Evolutionary conservation across 2,329 filamentous ascomycete genomes (phyloP).

Genomic region (Fonsecaea pedrosoi): DNA sequence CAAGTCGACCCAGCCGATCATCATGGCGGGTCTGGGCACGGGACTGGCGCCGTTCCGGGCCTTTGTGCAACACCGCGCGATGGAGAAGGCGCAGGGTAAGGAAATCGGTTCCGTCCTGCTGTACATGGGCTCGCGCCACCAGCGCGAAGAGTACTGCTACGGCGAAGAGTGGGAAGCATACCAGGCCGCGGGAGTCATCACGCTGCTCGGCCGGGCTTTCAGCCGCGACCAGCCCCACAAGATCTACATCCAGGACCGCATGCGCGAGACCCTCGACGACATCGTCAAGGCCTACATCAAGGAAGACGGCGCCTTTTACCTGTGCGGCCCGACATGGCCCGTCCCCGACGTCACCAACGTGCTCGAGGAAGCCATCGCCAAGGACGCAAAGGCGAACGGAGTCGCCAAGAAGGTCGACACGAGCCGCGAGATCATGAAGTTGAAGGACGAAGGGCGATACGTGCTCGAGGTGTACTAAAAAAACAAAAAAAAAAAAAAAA

Average conservation of each 20-base stretch:
- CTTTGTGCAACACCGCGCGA: conserved; percentile 96
- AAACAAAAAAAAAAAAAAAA: not conserved
- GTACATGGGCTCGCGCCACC: conserved; percentile 96
- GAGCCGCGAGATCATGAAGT: conserved; percentile 89
- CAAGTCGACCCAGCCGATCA: conserved; percentile 86
- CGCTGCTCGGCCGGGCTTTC: conserved; percentile 90
- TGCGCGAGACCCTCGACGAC: conserved; percentile 83
- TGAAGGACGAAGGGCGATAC: conserved; percentile 94
- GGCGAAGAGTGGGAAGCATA: conserved; percentile 99
- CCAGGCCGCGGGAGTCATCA: conserved; percentile 92
- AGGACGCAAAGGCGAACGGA: conserved; percentile 68
- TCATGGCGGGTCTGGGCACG: conserved; percentile 99
- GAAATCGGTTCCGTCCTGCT: conserved; percentile 90
- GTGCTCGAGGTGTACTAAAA: conserved; percentile 90
- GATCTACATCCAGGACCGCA: conserved; percentile 99
- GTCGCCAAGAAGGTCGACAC: conserved; percentile 80
- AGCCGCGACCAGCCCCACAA: conserved; percentile 96
- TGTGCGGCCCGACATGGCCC: conserved; percentile 97
- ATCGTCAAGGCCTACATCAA: conserved; percentile 86
- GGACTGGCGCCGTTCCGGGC: conserved; percentile 98
- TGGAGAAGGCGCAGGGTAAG: conserved; percentile 97
- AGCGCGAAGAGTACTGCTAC: conserved; percentile 98
- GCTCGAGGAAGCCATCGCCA: conserved; percentile 86
- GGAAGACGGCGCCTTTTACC: conserved; percentile 91
- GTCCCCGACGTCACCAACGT: conserved; percentile 96